Evolutionary conservation across 805 yeast species (phyloP).

Genomic region (Hanseniaspora valbyensis): DNA sequence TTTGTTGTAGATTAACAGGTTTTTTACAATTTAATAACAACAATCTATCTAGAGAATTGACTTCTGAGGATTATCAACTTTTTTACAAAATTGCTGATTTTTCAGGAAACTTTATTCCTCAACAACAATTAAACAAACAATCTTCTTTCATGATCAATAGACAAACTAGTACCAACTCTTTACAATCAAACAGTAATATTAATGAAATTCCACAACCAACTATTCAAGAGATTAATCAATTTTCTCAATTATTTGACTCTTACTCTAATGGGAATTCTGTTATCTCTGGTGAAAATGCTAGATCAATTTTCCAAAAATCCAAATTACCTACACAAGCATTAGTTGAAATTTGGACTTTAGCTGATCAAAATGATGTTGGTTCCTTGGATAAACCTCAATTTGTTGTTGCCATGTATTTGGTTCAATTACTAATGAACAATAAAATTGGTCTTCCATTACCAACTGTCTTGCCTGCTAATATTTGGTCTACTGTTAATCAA

Average conservation of each 20-base stretch:
- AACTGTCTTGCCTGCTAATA: conserved; percentile 32
- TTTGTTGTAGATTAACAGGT: conserved; percentile 82
- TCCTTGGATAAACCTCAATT: conserved; percentile 63
- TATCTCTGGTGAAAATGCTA: conserved; percentile 72
- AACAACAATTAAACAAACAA: conserved; percentile 35
- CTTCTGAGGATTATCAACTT: conserved; percentile 31
- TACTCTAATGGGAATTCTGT: conserved; percentile 39
- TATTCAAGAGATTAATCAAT: conserved; percentile 48
- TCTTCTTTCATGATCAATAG: conserved; percentile 16
- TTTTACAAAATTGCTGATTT: conserved; percentile 32
- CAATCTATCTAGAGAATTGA: conserved; percentile 35
- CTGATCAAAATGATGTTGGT: conserved; percentile 68
- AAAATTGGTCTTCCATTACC: conserved; percentile 47
- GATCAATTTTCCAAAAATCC: conserved; percentile 80
- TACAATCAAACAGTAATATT: neutral
- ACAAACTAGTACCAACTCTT: conserved; percentile 14
- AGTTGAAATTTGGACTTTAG: conserved; percentile 82
- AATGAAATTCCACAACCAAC: conserved; percentile 40
- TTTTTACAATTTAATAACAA: conserved; percentile 58
- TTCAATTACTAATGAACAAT: conserved; percentile 55
- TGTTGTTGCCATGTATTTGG: conserved; percentile 87
- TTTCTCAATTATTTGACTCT: conserved; percentile 61
- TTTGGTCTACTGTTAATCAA: conserved; percentile 31
- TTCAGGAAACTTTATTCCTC: conserved; percentile 49
- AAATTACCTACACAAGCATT: conserved; percentile 63